Percentiles rank a stretch among this genome's conserved stretches.
Evolutionary conservation across 768 basidiomycete species (phyloP).

Genomic region (Infundibulicybe gibba): DNA sequence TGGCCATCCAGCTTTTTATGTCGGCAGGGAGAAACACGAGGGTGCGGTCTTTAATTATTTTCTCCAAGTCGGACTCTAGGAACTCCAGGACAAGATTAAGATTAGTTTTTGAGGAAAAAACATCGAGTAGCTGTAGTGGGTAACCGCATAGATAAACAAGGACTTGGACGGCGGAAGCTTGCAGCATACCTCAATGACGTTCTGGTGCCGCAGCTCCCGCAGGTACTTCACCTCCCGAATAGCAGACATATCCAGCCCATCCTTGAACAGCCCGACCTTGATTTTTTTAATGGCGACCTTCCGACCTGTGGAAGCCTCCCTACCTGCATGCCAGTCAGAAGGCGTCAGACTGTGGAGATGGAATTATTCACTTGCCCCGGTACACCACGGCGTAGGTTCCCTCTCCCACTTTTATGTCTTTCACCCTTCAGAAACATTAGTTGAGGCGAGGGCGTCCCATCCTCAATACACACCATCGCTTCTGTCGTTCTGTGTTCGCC

Average conservation of each 20-base stretch:
- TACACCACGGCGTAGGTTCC: conserved; percentile 98
- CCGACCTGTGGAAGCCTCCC: conserved; percentile 69
- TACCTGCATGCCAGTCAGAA: conserved; percentile 40
- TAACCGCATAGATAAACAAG: background rate
- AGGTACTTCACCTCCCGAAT: conserved; percentile 97
- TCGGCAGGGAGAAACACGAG: conserved; percentile 93
- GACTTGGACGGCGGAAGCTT: background rate
- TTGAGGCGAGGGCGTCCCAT: background rate
- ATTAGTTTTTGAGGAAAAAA: conserved; percentile 95
- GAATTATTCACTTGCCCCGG: conserved; percentile 52
- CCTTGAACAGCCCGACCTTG: conserved; percentile 94
- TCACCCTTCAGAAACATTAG: conserved; percentile 46
- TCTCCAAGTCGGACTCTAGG: conserved; percentile 93
- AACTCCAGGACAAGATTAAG: conserved; percentile 97
- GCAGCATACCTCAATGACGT: conserved; percentile 80
- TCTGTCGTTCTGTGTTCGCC: conserved; percentile 71
- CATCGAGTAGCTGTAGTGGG: conserved; percentile 76
- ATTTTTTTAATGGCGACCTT: conserved; percentile 98
- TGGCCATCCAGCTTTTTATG: conserved; percentile 98
- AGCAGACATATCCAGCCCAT: conserved; percentile 98
- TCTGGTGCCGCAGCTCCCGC: conserved; percentile 89
- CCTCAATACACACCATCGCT: conserved; percentile 46
- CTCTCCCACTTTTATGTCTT: conserved; percentile 81
- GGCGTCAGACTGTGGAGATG: background rate
- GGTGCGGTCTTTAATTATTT: conserved; percentile 90